Conservation (phyloP, 164 flowering plant genomes). For the Aristolochia contorta region DNA sequence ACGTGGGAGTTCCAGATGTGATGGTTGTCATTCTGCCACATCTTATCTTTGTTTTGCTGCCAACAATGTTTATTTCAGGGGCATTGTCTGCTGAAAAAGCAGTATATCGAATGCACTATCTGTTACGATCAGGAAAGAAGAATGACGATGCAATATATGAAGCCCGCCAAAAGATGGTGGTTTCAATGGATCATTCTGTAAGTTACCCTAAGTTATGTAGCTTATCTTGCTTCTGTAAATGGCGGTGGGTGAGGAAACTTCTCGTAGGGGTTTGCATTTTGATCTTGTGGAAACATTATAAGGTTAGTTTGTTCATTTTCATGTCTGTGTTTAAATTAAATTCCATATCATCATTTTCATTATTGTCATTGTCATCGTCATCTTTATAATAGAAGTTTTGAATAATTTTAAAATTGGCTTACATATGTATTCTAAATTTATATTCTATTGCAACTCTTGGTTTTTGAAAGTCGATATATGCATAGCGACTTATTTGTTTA, state of each 20-base stretch:
- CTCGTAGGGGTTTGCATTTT: slow-evolving; percentile 40
- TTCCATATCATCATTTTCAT: background rate
- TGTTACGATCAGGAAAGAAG: slow-evolving; percentile 59
- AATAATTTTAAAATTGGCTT: background rate
- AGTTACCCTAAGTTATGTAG: background rate
- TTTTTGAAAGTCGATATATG: no score
- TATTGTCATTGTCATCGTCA: background rate
- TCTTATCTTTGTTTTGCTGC: slow-evolving; percentile 53
- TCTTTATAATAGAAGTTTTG: background rate
- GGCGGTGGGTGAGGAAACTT: slow-evolving; percentile 51
- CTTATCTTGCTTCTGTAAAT: slow-evolving; percentile 6
- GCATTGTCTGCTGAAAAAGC: slow-evolving; percentile 60
- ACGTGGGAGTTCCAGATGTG: slow-evolving; percentile 76
- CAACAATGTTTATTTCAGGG: slow-evolving; percentile 36
- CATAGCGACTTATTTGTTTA: no score
- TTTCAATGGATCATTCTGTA: background rate
- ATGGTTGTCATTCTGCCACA: slow-evolving; percentile 83
- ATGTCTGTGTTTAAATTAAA: background rate
- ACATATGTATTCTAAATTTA: no score
- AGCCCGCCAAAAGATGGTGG: slow-evolving; percentile 12
- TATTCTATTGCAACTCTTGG: no score
- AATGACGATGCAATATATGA: slow-evolving; percentile 38
- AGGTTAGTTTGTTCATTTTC: slow-evolving; percentile 30
- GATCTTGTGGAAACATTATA: slow-evolving; percentile 62
- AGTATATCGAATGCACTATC: slow-evolving; percentile 25